Conservation (phyloP, 163 green algal genomes). For the Scenedesmus sp. region DNA sequence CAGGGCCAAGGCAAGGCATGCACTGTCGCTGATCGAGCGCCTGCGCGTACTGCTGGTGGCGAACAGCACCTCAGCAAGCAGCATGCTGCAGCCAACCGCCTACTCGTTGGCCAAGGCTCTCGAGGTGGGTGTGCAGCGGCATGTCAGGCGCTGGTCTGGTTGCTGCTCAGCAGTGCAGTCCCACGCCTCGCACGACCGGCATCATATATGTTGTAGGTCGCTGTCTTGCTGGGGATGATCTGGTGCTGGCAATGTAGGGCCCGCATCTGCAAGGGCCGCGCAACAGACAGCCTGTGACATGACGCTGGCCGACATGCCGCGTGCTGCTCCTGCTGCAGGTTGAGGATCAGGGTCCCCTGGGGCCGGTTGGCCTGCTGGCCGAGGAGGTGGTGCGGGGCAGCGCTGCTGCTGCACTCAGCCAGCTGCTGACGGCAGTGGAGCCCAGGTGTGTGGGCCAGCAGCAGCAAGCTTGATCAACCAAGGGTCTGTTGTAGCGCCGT, state of each 20-base stretch:
- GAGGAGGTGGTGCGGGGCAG: slow-evolving; percentile 66
- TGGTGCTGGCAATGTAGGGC: too few relatives aligned
- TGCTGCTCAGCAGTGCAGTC: too few relatives aligned
- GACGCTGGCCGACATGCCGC: not conserved
- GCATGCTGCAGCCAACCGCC: slow-evolving; percentile 64
- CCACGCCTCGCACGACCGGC: too few relatives aligned
- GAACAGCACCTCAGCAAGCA: not conserved
- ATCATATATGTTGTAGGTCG: too few relatives aligned
- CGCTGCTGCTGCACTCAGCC: slow-evolving; percentile 58
- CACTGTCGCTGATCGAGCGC: slow-evolving; percentile 61
- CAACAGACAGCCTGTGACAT: not conserved
- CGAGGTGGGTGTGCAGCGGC: not conserved
- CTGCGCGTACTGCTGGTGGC: slow-evolving; percentile 59
- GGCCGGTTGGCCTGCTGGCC: slow-evolving; percentile 20
- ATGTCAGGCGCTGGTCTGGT: not conserved
- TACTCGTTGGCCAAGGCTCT: slow-evolving; percentile 52
- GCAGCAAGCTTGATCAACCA: not conserved
- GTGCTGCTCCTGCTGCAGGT: slow-evolving; percentile 2
- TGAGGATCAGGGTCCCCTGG: not conserved
- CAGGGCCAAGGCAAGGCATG: slow-evolving; percentile 48
- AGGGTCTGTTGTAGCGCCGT: too few relatives aligned
- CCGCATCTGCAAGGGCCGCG: too few relatives aligned
- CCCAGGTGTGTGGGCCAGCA: slow-evolving; percentile 37
- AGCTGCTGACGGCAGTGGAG: slow-evolving; percentile 63
- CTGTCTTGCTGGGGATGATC: too few relatives aligned